Evolutionary conservation across 1,139 yeast genomes (phyloP), one percentile per base, ranked within the genome.

Genomic region (Hemisphaericaspora xylofermentans): DNA sequence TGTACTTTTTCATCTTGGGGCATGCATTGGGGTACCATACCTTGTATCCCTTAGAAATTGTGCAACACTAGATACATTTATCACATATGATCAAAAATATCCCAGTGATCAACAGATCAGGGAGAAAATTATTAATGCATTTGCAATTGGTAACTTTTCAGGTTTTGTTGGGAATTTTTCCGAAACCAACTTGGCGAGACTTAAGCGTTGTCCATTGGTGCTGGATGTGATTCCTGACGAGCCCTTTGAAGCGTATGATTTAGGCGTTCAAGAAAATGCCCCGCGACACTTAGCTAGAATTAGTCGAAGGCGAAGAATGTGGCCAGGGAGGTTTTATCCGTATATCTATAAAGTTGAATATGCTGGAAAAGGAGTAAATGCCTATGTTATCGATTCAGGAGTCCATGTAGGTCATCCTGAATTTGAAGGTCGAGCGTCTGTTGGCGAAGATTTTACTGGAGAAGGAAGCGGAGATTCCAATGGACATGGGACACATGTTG

Each of bases 401-500:
- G 64, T 86, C 21, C 68, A 69, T 41, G 56, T 68, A 13, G 69
- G 67, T 1, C 85, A 83, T 52, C 78, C 80, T 0, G 87, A 85
- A 34, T 83, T 86, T 54, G 82, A 76, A 46, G 83, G 81, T 0
- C 66, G 94, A 42, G 88, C 82, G 0, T 46, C 47, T 2, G 50
- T 58, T 39, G 91, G 88, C 0, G 67, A 57, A 12, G 88, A 83
- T 53, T 75, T 80, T 44, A 80, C 87, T 0, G 70, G 66, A 1
- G 85, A 79, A 57, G 87, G 82, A 0, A 52, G 64, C 0, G 84
- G 85, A 0, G 93, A 84, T 54, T 50, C 54, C 8, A 82, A 82
- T 53, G 93, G 94, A 0, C 94, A 86, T 56, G 86, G 87, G 1
- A 88, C 96, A 0, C 96, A 89, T 61, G 95, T 88, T 3, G 95